phyloP scores from a whole-genome alignment of 2,329 filamentous ascomycete genomes.

The Plenodomus lindquistii region DNA sequence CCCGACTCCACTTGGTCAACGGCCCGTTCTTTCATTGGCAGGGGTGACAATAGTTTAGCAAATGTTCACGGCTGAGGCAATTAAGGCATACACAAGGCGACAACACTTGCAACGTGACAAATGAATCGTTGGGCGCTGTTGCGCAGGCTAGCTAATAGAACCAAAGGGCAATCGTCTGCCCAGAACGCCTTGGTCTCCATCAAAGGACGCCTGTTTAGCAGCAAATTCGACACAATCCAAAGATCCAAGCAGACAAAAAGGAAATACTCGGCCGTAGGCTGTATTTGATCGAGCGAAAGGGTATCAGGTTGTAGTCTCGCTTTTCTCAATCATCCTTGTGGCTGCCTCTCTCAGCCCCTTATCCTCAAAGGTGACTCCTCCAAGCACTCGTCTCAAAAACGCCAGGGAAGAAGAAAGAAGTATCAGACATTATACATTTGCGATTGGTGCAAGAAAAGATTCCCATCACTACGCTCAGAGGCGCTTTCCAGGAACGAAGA shows the following conservation, averaged over 20 bases:
- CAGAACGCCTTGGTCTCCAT: slow-evolving; percentile 11
- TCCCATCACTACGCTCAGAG: slow-evolving; percentile 52
- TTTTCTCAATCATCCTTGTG: slow-evolving; percentile 8
- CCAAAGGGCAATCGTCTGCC: not conserved
- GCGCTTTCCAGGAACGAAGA: slow-evolving; percentile 88
- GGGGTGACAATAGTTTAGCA: slow-evolving; percentile 6
- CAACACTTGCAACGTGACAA: not conserved
- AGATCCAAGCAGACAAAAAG: slow-evolving; percentile 8
- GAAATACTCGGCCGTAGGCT: slow-evolving; percentile 10
- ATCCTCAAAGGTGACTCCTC: not conserved
- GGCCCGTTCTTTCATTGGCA: slow-evolving; percentile 7
- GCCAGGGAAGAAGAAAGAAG: slow-evolving; percentile 13
- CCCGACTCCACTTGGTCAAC: slow-evolving; percentile 13
- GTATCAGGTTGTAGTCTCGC: slow-evolving; percentile 15
- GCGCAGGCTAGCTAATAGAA: not conserved
- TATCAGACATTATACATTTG: slow-evolving; percentile 26
- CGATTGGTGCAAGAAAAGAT: slow-evolving; percentile 5
- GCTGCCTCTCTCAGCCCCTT: not conserved
- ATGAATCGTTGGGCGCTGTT: slow-evolving; percentile 2
- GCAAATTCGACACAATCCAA: slow-evolving; percentile 8
- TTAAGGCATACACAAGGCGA: too few species aligned
- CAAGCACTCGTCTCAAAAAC: slow-evolving; percentile 6
- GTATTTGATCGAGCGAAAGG: slow-evolving; percentile 10
- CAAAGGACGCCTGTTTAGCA: slow-evolving; percentile 5
- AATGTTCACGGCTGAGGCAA: too few species aligned